A percentile compares a stretch with the other conserved stretches of the same genome.
Evolutionary conservation across 768 basidiomycete genomes (phyloP).

Genomic region (Plicaturopsis crispa): DNA sequence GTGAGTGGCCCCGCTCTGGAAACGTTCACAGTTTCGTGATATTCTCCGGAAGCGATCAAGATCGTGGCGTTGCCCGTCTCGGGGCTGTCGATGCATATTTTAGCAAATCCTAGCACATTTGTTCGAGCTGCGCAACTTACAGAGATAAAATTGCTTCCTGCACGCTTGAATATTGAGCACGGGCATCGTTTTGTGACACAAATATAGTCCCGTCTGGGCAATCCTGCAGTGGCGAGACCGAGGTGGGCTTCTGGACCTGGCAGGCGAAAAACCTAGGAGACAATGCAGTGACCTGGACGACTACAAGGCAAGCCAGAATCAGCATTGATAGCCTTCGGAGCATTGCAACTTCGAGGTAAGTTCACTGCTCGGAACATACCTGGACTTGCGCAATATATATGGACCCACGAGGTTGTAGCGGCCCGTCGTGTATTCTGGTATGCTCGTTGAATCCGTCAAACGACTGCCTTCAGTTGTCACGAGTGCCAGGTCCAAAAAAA

Average conservation of each 20-base stretch:
- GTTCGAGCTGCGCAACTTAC: constrained; percentile 24
- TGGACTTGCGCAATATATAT: no score
- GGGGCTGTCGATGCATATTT: constrained; percentile 24
- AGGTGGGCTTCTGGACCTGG: constrained; percentile 39
- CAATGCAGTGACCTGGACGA: constrained; percentile 22
- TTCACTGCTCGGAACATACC: no score
- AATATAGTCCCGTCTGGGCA: constrained; percentile 56
- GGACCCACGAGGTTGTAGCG: no score
- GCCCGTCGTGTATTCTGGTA: no score
- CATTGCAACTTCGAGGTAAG: no score
- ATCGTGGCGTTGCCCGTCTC: constrained; percentile 33
- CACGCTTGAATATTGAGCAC: constrained; percentile 38
- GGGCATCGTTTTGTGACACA: constrained; percentile 41
- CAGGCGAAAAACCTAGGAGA: constrained; percentile 42
- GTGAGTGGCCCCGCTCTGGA: constrained; percentile 46
- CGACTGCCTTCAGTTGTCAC: no score
- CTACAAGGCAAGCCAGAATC: no score
- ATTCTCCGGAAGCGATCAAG: constrained; percentile 50
- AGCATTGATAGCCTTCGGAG: no score
- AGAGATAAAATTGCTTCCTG: constrained; percentile 52
- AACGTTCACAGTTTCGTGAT: constrained; percentile 53
- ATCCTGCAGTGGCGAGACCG: constrained; percentile 35
- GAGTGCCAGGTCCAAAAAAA: no score
- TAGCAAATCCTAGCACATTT: neutral
- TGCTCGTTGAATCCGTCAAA: no score